These are phyloP conservation scores for Fusarium illudens DNA, from an alignment of 2,329 filamentous ascomycete species.

Conservation along the genomic window DNA sequence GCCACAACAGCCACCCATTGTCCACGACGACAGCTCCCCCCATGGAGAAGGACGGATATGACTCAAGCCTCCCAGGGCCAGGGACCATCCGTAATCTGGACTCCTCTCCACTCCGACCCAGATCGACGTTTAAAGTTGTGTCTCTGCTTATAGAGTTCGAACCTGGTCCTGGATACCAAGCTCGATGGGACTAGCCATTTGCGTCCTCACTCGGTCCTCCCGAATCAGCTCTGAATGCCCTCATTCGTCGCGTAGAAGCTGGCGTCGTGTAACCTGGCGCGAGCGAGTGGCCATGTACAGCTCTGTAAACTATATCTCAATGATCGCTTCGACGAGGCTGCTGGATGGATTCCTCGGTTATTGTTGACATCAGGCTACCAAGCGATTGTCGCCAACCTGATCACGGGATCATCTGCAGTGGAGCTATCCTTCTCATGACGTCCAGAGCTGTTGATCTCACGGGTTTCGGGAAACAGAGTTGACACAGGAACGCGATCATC, in stretches of 20 bases:
- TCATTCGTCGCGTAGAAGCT: not conserved
- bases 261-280: not conserved
- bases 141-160: not conserved
- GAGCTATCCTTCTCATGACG: conserved; percentile 13
- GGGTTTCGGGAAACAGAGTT: not conserved
- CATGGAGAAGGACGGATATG: not conserved
- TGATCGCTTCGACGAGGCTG: not conserved
- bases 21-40: not conserved
- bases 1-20: conserved; percentile 16
- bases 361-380: not conserved
- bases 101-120: conserved; percentile 2
- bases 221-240: not conserved
- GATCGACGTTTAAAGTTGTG: conserved; percentile 22
- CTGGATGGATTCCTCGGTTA: conserved; percentile 9
- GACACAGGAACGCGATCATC: conserved; percentile 26
- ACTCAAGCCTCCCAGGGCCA: conserved; percentile 8
- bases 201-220: not conserved
- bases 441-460: not conserved
- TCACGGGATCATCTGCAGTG: not conserved
- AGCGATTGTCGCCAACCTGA: not conserved
- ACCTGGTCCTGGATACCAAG: conserved; percentile 30
- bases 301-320: conserved; percentile 11
- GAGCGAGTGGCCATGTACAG: conserved; percentile 17
- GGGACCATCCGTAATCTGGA: conserved; percentile 9
- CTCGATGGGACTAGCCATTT: conserved; percentile 17